Evolutionary conservation across 2,329 filamentous ascomycete genomes (phyloP), one percentile per base, ranked within the genome.

Genomic region (Aspergillus hiratsukae): DNA sequence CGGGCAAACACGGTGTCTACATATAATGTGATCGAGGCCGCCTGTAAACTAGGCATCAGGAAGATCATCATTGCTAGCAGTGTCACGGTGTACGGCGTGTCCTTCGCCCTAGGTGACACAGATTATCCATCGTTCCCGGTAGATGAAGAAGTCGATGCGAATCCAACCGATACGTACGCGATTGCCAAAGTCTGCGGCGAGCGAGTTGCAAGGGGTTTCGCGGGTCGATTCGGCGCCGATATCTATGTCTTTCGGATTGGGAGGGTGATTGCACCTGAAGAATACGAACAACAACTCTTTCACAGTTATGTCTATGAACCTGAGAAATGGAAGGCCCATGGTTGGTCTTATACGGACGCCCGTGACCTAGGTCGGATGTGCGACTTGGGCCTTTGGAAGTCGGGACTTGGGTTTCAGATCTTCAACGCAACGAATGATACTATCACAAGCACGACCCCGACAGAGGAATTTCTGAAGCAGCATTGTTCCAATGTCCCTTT

Each of bases 391-490:
- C 75, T 86, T 58, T 81, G 79, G 61, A 76, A 78, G n/a, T 58
- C 54, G 64, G 83, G 81, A 0, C 64, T 87, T 9, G 84, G 84
- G 0, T 87, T 84, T 61, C 83, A 87, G 64, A 72, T 86, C 0
- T 87, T 87, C 69, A 87, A 87, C 64, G 84, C 83, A 1, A 84
- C 83, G 0, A 87, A 87, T 63, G 79, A 84, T 63, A 81, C 77
- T 2, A 86, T 86, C 50, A 87, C 83, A 0, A 80, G 66, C 51
- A 77, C 73, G 8, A 68, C 75, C 23, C 78, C 81, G 0, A 84
- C 82, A 0, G 72, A 71, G 46, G 75, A 81, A 55, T 83, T 85
- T 56, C 63, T 86, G 53, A 72, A 77, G 63, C 74, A 79, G 63
- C 70, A 70, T 9, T 79, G 75, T 53, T 82, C 83, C 0, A 71